phyloP scores from a whole-genome alignment of 352 stramenopile species.

The Phytophthora quininea region DNA sequence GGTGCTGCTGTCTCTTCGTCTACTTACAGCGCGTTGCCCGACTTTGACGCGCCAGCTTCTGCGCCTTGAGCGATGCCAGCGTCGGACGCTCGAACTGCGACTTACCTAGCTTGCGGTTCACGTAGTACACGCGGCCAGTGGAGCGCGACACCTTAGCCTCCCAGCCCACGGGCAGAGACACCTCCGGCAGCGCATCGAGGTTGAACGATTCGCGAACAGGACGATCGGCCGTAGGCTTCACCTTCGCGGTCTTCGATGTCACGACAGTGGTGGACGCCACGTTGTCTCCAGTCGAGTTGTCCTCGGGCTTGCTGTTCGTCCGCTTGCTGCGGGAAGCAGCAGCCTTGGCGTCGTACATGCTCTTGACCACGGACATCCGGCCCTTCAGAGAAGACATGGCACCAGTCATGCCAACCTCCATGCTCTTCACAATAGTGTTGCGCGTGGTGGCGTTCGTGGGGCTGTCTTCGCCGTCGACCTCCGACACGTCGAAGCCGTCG shows the following conservation, averaged over 20 bases:
- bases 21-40: conserved; percentile 41
- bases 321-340: conserved; percentile 50
- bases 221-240: conserved; percentile 52
- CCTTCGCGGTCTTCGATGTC: conserved; percentile 35
- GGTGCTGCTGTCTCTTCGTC: conserved; percentile 24
- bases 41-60: conserved; percentile 83
- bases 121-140: conserved; percentile 88
- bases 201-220: conserved; percentile 87
- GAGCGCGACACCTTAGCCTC: conserved; percentile 88
- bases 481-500: conserved; percentile 53
- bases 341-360: conserved; percentile 66
- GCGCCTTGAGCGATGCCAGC: conserved; percentile 84
- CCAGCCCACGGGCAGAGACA: conserved; percentile 82
- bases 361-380: conserved; percentile 79
- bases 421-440: conserved; percentile 81
- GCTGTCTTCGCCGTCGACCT: conserved; percentile 51
- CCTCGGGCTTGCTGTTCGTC: conserved; percentile 63
- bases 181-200: conserved; percentile 80
- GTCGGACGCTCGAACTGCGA: conserved; percentile 88
- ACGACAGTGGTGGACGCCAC: conserved; percentile 29
- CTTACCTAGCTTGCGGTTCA: conserved; percentile 88
- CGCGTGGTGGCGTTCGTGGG: conserved; percentile 59
- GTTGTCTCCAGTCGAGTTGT: conserved; percentile 34
- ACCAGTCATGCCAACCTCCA: conserved; percentile 71
- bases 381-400: conserved; percentile 86